These are phyloP conservation scores for Sclerotinia subarctica DNA, from an alignment of 2,329 filamentous ascomycete genomes.

Conservation along the genomic window DNA sequence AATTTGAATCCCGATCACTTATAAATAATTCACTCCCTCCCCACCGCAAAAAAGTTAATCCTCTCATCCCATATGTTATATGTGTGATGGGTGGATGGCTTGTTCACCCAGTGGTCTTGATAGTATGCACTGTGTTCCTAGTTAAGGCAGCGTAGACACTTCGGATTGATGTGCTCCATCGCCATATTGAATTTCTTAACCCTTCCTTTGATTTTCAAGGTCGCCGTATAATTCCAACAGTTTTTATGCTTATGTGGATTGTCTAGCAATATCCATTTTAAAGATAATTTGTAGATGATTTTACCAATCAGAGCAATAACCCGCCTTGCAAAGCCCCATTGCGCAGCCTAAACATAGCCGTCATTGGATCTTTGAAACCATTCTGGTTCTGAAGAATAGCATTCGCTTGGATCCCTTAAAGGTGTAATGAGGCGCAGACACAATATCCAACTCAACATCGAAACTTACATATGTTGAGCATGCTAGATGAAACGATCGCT, in stretches of 20 bases:
- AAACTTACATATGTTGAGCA: not conserved
- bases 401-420: too few species aligned
- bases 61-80: not conserved
- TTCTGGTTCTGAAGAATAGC: too few species aligned
- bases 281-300: too few species aligned
- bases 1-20: not conserved
- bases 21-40: not conserved
- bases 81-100: not conserved
- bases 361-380: not conserved
- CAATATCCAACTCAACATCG: not conserved
- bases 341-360: too few species aligned
- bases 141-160: not conserved
- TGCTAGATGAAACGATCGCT: slow-evolving; percentile 21
- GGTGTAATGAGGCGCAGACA: not conserved
- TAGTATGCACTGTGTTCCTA: not conserved
- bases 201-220: not conserved
- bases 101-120: not conserved
- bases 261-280: too few species aligned
- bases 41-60: not conserved
- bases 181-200: too few species aligned
- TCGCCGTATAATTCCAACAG: not conserved
- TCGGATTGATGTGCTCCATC: not conserved
- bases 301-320: too few species aligned
- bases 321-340: too few species aligned
- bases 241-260: not conserved